Evolutionary conservation across 2,329 filamentous ascomycete species (phyloP).

Genomic region (Cercospora zeae-maydis): DNA sequence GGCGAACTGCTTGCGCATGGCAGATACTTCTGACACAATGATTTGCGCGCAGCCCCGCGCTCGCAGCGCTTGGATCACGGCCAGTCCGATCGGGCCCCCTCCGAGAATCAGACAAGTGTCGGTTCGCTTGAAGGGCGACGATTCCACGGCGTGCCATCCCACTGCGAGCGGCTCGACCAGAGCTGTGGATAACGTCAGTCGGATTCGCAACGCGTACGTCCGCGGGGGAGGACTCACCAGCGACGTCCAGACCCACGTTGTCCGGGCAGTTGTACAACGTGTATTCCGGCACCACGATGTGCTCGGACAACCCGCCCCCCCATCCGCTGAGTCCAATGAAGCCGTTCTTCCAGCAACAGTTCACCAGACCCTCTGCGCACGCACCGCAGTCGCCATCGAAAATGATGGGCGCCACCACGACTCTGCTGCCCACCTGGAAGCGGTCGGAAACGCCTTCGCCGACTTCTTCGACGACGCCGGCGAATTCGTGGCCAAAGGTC

Average conservation of each 20-base stretch:
- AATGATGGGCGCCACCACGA: constrained; percentile 48
- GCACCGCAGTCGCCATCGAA: constrained; percentile 53
- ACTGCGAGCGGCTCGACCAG: constrained; percentile 55
- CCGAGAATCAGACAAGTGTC: constrained; percentile 51
- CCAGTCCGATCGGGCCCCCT: constrained; percentile 53
- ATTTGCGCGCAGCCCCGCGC: constrained; percentile 47
- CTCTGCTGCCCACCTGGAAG: constrained; percentile 48
- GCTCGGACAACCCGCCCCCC: constrained; percentile 53
- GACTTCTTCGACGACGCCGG: constrained; percentile 51
- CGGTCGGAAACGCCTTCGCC: constrained; percentile 47
- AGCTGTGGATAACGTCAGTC: constrained; percentile 33
- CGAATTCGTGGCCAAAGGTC: constrained; percentile 55
- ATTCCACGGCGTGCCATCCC: constrained; percentile 54
- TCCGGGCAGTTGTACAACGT: constrained; percentile 49
- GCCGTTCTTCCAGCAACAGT: constrained; percentile 54
- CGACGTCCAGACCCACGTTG: constrained; percentile 51
- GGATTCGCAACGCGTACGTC: neutral
- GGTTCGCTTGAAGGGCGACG: constrained; percentile 48
- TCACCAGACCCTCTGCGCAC: constrained; percentile 51
- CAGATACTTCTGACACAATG: constrained; percentile 52
- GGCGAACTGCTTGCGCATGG: constrained; percentile 48
- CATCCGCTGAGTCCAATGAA: constrained; percentile 53
- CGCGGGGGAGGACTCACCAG: constrained; percentile 31
- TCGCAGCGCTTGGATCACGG: constrained; percentile 47
- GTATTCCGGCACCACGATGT: constrained; percentile 49